phyloP scores from a whole-genome alignment of 2,329 filamentous ascomycete genomes.

The Magnaporthiopsis poae region DNA sequence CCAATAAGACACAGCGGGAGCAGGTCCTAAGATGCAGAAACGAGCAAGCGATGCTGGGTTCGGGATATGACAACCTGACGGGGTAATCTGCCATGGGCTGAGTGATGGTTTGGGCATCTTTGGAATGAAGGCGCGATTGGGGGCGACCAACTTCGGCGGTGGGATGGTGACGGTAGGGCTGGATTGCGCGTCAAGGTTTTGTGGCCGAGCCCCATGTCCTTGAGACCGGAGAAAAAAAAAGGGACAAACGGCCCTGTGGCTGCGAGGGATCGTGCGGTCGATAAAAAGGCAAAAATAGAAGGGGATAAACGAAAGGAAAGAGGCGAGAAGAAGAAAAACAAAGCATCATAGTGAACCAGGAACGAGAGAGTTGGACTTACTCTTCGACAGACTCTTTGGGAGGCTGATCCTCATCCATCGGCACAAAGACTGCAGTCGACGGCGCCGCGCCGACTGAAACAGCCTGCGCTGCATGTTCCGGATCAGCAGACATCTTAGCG shows the following conservation, averaged over 20 bases:
- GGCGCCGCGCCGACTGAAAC: background rate
- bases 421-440: background rate
- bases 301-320: constrained; percentile 9
- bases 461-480: background rate
- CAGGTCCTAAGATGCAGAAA: background rate
- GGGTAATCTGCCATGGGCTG: background rate
- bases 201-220: background rate
- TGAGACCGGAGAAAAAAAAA: background rate
- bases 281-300: constrained; percentile 1
- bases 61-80: background rate
- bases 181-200: background rate
- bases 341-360: background rate
- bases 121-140: background rate
- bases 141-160: background rate
- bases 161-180: background rate
- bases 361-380: background rate
- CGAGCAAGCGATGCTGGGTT: background rate
- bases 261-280: background rate
- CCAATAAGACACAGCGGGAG: background rate
- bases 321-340: constrained; percentile 9
- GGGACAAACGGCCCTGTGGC: background rate
- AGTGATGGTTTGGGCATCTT: background rate
- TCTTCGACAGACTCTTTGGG: constrained; percentile 1
- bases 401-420: background rate
- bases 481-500: background rate